Evolutionary conservation across 2,329 filamentous ascomycete species (phyloP), one percentile per base, ranked within the genome.

Genomic region (Microsporum canis): DNA sequence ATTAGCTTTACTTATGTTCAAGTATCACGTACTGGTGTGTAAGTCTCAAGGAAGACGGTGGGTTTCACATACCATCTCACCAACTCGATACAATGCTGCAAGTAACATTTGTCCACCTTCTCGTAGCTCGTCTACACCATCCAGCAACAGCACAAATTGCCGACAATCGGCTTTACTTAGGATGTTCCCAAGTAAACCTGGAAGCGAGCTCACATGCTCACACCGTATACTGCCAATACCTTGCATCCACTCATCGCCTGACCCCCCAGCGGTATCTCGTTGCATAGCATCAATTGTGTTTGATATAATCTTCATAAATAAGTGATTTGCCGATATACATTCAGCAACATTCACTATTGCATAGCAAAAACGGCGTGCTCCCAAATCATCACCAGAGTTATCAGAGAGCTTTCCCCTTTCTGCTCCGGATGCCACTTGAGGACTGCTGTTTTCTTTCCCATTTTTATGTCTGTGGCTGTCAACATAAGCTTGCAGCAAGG

Each of bases 61-160:
- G 31, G 27, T 10, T 57, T 51, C 56, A 76, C 85, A 68, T 76
- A 94, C 89, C 63, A 87, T 81, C 72, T 96, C 91, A 12, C 88
- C 87, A 23, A 99, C 73, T 63, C 91, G 82, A 27, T 88, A 89
- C 64, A 99, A 76, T 10, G 89, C 91, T 36, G 91, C 86, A 3
- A 96, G 76, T 12, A 97, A 75, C 0, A 89, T 95, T 2, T 84
- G 81, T 4, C 88, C 84, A 4, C 88, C 84, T 69, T 97, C 92
- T 68, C 87, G 81, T 72, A 96, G 88, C 64, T 81, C 83, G 72
- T 97, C 92, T 61, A 97, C 86, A 8, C 85, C 89, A 76, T 97
- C 94, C 64, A 97, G 81, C 8, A 96, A 88, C 62, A 97, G 74
- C 6, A 92, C 85, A 67, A 96, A 91, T 65, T 86, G 84, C 43